These are phyloP conservation scores for Auriscalpium orientale DNA, from an alignment of 768 basidiomycete genomes.

Conservation along the genomic window DNA sequence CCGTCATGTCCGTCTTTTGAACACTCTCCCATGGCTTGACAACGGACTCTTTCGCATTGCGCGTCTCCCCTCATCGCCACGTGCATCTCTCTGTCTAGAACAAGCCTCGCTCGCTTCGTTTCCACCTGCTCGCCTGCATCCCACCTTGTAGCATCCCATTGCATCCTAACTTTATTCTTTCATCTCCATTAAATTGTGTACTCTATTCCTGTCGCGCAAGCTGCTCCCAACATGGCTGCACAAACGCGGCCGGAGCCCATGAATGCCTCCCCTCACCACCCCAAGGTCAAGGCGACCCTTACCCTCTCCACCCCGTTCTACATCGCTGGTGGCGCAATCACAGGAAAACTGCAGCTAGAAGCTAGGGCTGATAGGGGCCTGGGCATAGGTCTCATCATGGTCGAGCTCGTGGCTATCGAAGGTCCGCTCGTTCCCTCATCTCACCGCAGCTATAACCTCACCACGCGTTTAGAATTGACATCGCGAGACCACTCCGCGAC, in stretches of 20 bases:
- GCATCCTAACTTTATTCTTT: no score
- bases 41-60: no score
- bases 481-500: slow-evolving; percentile 78
- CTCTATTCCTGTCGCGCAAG: no score
- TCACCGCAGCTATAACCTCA: not conserved
- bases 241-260: slow-evolving; percentile 50
- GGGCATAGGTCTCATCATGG: slow-evolving; percentile 68
- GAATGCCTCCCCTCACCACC: slow-evolving; percentile 75
- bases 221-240: slow-evolving; percentile 16
- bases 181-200: no score
- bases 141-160: no score
- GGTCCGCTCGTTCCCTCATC: slow-evolving; percentile 30
- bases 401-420: slow-evolving; percentile 70
- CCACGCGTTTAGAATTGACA: slow-evolving; percentile 47
- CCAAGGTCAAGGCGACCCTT: slow-evolving; percentile 68
- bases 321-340: slow-evolving; percentile 57
- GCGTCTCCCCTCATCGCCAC: no score
- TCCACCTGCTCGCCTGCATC: no score
- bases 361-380: slow-evolving; percentile 66
- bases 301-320: slow-evolving; percentile 51
- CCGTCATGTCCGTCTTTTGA: no score
- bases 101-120: no score
- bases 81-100: no score
- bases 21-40: no score
- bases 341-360: slow-evolving; percentile 77